Conservation (phyloP, 1,139 yeast genomes). For the Yamadazyma taylorii region DNA sequence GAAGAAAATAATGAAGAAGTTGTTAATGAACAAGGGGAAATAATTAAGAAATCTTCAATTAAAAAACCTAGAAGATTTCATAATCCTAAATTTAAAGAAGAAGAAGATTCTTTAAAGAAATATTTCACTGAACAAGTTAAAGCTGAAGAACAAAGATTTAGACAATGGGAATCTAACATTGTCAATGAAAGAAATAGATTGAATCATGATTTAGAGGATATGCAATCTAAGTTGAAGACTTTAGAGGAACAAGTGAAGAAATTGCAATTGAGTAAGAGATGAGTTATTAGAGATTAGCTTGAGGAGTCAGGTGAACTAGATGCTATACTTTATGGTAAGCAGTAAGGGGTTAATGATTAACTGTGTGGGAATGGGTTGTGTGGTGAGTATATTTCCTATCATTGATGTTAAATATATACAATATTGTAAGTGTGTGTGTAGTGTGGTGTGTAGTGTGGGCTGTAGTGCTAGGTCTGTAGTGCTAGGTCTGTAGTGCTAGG, state of each 20-base stretch:
- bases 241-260: conserved; percentile 73
- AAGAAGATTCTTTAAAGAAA: conserved; percentile 90
- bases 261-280: conserved; percentile 54
- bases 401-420: neutral
- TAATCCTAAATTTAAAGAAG: conserved; percentile 93
- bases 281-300: too few species aligned
- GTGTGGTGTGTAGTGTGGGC: too few species aligned
- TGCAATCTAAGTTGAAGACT: conserved; percentile 70
- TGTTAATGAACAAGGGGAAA: conserved; percentile 38
- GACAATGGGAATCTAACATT: conserved; percentile 97
- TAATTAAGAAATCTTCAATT: conserved; percentile 30
- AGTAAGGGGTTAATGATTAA: neutral
- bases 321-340: too few species aligned
- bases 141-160: conserved; percentile 93
- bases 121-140: conserved; percentile 98
- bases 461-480: too few species aligned
- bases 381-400: too few species aligned
- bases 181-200: conserved; percentile 92
- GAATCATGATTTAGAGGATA: conserved; percentile 88
- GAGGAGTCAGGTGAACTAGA: too few species aligned
- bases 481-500: too few species aligned
- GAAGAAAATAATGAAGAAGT: conserved; percentile 42
- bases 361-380: neutral
- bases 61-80: conserved; percentile 57
- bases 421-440: too few species aligned